A percentile compares a stretch with the other conserved stretches of the same genome.
Evolutionary conservation across 2,329 filamentous ascomycete genomes (phyloP).

Genomic region (Capronia americana): DNA sequence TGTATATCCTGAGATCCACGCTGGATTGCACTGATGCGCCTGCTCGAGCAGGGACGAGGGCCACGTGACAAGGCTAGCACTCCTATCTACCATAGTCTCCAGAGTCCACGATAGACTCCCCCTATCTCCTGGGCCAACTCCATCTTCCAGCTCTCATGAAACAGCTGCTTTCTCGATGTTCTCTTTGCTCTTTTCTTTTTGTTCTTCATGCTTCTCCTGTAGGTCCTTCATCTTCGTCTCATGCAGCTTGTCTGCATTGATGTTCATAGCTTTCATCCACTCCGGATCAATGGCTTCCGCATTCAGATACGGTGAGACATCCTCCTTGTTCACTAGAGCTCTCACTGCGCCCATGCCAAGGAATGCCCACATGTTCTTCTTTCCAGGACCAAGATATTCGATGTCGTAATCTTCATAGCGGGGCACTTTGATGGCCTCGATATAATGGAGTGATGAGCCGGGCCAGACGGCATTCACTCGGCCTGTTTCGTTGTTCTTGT

Average conservation of each 20-base stretch:
- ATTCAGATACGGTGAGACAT: conserved; percentile 45
- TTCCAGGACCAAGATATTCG: conserved; percentile 44
- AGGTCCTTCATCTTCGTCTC: conserved; percentile 36
- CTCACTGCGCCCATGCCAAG: conserved; percentile 45
- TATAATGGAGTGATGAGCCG: conserved; percentile 58
- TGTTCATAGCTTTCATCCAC: conserved; percentile 43
- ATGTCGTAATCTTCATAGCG: conserved; percentile 56
- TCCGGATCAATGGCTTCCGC: conserved; percentile 45
- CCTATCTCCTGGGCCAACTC: neutral
- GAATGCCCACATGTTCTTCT: conserved; percentile 44
- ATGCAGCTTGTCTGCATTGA: conserved; percentile 34
- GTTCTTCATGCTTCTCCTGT: conserved; percentile 31
- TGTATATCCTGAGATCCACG: neutral
- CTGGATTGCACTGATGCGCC: neutral
- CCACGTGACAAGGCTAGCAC: conserved; percentile 19
- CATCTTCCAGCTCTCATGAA: conserved; percentile 1
- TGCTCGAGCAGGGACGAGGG: too few relatives aligned
- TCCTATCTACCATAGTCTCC: neutral
- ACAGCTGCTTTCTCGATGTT: conserved; percentile 30
- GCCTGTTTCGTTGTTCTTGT: conserved; percentile 54
- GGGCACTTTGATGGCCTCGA: conserved; percentile 49
- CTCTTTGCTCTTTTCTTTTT: conserved; percentile 30
- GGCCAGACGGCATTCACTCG: conserved; percentile 58
- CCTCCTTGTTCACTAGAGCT: conserved; percentile 40
- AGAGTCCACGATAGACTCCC: neutral